Conservation (phyloP, 2,329 filamentous ascomycete genomes). For the Dryadomyces quercivorus region DNA sequence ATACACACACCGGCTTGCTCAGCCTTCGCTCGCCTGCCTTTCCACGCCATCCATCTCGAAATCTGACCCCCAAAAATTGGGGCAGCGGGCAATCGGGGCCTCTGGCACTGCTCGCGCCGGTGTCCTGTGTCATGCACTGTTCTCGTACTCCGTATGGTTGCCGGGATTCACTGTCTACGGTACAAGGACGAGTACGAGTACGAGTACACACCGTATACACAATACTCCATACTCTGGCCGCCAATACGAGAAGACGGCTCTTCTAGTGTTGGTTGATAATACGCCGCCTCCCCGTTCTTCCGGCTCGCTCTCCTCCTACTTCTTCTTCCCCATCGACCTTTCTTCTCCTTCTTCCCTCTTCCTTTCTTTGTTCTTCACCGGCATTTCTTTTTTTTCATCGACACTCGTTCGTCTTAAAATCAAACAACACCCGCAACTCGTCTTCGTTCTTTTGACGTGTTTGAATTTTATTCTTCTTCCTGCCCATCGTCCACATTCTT, state of each 20-base stretch:
- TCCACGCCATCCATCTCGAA: not conserved
- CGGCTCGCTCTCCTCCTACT: not conserved
- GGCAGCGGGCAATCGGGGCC: not conserved
- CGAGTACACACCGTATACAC: too few relatives aligned
- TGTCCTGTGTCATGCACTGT: not conserved
- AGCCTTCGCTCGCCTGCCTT: not conserved
- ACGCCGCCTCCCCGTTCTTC: not conserved
- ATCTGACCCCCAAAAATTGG: not conserved
- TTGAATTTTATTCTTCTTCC: not conserved
- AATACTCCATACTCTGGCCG: too few relatives aligned
- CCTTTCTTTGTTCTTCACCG: not conserved
- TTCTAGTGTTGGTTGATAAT: not conserved
- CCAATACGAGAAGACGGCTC: not conserved
- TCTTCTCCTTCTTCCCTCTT: not conserved
- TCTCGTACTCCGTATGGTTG: not conserved
- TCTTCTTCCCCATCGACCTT: not conserved
- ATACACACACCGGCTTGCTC: not conserved
- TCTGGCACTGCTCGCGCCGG: not conserved
- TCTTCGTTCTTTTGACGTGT: not conserved
- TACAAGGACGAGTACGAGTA: too few relatives aligned
- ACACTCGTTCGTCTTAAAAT: constrained; percentile 2
- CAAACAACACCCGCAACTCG: not conserved
- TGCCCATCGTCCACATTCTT: not conserved
- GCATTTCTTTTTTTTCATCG: not conserved
- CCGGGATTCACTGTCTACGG: too few relatives aligned